Percentiles rank a stretch among this genome's conserved stretches.
Evolutionary conservation across 2,329 filamentous ascomycete species (phyloP).

Genomic region (Pseudopyricularia cyperi): DNA sequence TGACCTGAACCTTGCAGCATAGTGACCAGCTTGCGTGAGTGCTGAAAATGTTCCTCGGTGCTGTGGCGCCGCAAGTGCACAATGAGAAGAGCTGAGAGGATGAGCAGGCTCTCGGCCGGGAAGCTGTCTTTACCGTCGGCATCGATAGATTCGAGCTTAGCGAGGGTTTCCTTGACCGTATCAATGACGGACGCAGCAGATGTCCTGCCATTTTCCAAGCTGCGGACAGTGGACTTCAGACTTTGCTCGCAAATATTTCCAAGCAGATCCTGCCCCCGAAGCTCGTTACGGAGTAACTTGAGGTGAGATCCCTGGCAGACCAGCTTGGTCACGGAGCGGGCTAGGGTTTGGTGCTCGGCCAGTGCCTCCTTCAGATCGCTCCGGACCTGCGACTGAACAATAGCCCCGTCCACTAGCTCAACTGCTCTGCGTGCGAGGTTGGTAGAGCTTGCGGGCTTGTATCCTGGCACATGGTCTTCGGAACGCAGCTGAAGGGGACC

Average conservation of each 20-base stretch:
- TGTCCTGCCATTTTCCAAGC: background rate
- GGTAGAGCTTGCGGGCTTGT: background rate
- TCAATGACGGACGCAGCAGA: background rate
- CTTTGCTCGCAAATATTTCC: background rate
- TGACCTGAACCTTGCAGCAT: background rate
- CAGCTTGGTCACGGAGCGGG: background rate
- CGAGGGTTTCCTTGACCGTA: background rate
- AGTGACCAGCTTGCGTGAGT: background rate
- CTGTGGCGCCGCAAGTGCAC: background rate
- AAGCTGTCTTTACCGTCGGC: background rate
- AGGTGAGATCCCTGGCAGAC: background rate
- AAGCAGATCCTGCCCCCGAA: background rate
- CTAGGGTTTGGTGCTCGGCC: background rate
- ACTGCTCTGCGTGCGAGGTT: background rate
- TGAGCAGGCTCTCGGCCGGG: background rate
- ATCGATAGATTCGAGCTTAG: background rate
- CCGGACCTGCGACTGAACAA: background rate
- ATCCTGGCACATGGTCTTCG: background rate
- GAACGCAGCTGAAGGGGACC: background rate
- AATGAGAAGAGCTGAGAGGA: background rate
- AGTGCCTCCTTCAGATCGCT: background rate
- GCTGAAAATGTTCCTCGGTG: background rate
- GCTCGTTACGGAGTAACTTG: conserved; percentile 1
- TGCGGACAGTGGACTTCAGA: background rate
- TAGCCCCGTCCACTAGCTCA: background rate